phyloP scores from a whole-genome alignment of 306 rosid species.

The Vigna mungo region DNA sequence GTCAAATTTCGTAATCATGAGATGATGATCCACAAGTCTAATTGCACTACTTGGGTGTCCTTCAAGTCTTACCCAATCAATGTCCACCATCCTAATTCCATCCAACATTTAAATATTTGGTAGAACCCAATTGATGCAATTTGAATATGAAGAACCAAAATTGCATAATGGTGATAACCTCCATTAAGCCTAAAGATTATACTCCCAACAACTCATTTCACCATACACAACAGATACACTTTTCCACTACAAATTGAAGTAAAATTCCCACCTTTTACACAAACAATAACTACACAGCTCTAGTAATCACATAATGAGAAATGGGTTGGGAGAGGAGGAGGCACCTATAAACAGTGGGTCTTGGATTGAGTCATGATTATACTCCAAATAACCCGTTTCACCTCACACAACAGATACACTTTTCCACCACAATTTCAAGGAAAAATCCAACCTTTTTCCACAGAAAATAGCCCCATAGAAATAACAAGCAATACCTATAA shows the following conservation, averaged over 20 bases:
- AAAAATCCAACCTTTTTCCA: slow-evolving; percentile 6
- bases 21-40: not conserved
- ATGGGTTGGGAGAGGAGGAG: too few species aligned
- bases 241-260: not conserved
- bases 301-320: too few species aligned
- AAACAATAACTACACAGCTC: not conserved
- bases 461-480: not conserved
- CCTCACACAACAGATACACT: not conserved
- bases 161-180: not conserved
- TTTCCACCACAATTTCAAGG: not conserved
- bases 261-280: not conserved
- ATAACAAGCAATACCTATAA: slow-evolving; percentile 58
- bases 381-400: not conserved
- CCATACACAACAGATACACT: not conserved
- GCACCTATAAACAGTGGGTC: slow-evolving; percentile 81
- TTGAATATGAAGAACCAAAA: not conserved
- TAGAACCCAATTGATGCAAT: not conserved
- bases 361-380: slow-evolving; percentile 51
- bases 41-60: not conserved
- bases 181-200: not conserved
- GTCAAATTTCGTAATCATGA: not conserved
- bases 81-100: not conserved
- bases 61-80: not conserved
- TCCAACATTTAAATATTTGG: not conserved
- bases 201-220: not conserved